Evolutionary conservation across 148 eudicot genomes (phyloP).

Genomic region (Selenicereus undatus): DNA sequence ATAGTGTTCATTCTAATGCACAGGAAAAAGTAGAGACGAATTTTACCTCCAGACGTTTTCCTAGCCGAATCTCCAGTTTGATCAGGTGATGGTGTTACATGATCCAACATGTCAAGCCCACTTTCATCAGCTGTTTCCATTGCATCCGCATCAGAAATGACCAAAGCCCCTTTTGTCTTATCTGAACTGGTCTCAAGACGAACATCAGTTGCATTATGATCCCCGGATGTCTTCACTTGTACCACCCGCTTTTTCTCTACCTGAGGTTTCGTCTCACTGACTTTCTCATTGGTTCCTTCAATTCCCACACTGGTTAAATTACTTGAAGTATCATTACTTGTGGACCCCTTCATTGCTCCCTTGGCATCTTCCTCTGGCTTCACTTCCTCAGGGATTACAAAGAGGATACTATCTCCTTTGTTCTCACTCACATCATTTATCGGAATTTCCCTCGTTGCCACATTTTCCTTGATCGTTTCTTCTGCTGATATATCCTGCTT

Average conservation of each 20-base stretch:
- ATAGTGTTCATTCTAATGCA: background rate
- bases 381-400: constrained; percentile 18
- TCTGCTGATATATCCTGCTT: background rate
- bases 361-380: constrained; percentile 7
- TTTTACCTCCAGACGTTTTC: constrained; percentile 22
- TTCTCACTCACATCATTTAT: constrained; percentile 6
- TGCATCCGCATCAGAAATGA: constrained; percentile 18
- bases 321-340: constrained; percentile 4
- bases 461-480: constrained; percentile 5
- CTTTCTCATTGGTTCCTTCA: background rate
- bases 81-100: background rate
- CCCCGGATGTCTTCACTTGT: background rate
- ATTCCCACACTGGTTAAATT: background rate
- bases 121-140: constrained; percentile 21
- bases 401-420: background rate
- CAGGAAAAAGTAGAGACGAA: background rate
- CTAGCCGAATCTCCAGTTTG: background rate
- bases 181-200: background rate
- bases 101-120: constrained; percentile 11
- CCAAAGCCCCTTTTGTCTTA: constrained; percentile 1
- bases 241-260: background rate
- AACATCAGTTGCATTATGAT: background rate
- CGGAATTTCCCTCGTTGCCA: background rate
- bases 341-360: background rate
- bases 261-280: background rate